Conservation (phyloP, 768 basidiomycete genomes). For the Lentinus tigrinus region DNA sequence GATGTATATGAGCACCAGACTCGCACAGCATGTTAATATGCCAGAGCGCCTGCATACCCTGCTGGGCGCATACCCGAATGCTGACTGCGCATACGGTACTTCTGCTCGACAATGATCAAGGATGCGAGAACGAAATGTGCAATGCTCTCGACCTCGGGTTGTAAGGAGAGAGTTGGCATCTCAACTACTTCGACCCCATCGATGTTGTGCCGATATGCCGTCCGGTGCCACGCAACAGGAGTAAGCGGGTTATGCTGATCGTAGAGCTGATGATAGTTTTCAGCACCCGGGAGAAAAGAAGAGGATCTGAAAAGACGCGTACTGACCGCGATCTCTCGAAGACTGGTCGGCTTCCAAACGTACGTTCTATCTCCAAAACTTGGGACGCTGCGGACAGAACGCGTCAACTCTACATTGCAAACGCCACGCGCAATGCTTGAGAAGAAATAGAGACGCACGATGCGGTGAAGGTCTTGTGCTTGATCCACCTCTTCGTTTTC, state of each 20-base stretch:
- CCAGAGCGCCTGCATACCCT: background rate
- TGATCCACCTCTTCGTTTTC: conserved; percentile 1
- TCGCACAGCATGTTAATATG: too few species aligned
- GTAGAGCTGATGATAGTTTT: background rate
- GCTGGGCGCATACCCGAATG: background rate
- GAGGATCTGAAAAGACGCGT: background rate
- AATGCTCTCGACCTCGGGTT: background rate
- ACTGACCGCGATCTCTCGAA: conserved; percentile 4
- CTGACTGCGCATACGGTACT: background rate
- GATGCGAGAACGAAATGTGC: conserved; percentile 1
- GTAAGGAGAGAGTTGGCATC: background rate
- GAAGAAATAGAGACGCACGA: background rate
- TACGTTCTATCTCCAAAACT: background rate
- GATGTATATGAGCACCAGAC: too few species aligned
- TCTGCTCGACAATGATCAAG: conserved; percentile 3
- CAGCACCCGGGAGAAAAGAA: too few species aligned
- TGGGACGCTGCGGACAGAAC: background rate
- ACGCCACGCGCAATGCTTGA: background rate
- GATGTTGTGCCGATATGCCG: background rate
- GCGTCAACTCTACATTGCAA: background rate
- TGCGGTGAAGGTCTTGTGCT: background rate
- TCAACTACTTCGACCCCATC: background rate
- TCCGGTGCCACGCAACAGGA: conserved; percentile 10
- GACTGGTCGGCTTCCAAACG: conserved; percentile 5
- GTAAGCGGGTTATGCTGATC: background rate